phyloP scores from a whole-genome alignment of 129 eudicot species.

The Chrysanthemum seticuspe region DNA sequence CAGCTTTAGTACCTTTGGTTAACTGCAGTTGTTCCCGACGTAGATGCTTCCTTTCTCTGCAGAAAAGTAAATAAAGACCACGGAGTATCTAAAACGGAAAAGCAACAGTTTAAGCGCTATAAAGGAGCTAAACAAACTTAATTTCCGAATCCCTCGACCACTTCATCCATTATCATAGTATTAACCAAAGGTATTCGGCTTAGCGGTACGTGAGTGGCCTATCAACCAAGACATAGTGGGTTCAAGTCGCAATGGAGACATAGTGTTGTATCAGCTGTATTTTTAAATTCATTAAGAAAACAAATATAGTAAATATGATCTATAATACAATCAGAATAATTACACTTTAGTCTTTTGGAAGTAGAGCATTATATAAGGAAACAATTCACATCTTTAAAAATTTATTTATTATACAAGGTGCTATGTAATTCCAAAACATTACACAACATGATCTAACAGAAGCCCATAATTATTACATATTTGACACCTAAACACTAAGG shows the following conservation, averaged over 20 bases:
- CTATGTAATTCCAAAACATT: background rate
- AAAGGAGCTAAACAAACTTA: background rate
- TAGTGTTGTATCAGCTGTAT: too few species aligned
- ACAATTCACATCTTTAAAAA: too few species aligned
- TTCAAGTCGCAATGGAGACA: too few species aligned
- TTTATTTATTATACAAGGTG: background rate
- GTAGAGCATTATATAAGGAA: too few species aligned
- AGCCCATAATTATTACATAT: background rate
- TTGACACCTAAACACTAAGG: slow-evolving; percentile 1
- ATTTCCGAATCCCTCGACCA: background rate
- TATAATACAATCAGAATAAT: background rate
- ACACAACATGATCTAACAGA: background rate
- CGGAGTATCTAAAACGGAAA: background rate
- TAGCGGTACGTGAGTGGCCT: too few species aligned
- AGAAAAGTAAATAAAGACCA: slow-evolving; percentile 12
- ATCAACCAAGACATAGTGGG: too few species aligned
- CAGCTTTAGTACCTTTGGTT: slow-evolving; percentile 54
- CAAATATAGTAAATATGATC: background rate
- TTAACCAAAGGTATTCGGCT: too few species aligned
- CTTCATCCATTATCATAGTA: background rate
- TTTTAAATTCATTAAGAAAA: too few species aligned
- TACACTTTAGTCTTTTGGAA: background rate
- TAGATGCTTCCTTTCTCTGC: slow-evolving; percentile 65
- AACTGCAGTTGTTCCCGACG: slow-evolving; percentile 28
- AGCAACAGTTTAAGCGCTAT: background rate